Conservation (phyloP, 129 eudicot genomes). For the Oenanthe sinensis region DNA sequence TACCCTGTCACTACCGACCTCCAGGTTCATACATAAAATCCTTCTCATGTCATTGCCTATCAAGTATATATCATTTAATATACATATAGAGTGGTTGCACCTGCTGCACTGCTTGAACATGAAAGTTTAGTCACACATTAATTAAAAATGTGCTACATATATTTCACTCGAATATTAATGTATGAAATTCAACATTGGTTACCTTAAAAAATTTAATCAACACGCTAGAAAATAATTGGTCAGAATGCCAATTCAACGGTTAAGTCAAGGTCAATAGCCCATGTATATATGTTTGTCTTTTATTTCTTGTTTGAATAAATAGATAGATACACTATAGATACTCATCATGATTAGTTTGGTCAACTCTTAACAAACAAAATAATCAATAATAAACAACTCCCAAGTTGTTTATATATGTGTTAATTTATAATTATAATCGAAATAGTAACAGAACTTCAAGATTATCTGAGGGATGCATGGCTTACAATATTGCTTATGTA, state of each 20-base stretch:
- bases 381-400: too few species aligned
- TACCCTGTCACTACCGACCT: conserved; percentile 7
- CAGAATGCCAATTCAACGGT: neutral
- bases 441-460: too few species aligned
- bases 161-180: neutral
- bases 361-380: too few species aligned
- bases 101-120: neutral
- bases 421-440: too few species aligned
- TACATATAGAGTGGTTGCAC: neutral
- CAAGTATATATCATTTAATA: neutral
- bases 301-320: neutral
- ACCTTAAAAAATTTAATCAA: neutral
- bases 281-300: neutral
- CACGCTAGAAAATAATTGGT: neutral
- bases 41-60: too few species aligned
- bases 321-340: neutral
- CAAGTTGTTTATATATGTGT: too few species aligned
- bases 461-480: neutral
- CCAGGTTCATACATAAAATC: neutral
- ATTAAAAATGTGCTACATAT: neutral
- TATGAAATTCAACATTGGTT: neutral
- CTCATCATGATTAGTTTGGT: too few species aligned
- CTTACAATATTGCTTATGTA: neutral
- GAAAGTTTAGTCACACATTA: neutral
- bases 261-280: neutral